phyloP scores from a whole-genome alignment of 129 eudicot genomes.

The Centella asiatica region DNA sequence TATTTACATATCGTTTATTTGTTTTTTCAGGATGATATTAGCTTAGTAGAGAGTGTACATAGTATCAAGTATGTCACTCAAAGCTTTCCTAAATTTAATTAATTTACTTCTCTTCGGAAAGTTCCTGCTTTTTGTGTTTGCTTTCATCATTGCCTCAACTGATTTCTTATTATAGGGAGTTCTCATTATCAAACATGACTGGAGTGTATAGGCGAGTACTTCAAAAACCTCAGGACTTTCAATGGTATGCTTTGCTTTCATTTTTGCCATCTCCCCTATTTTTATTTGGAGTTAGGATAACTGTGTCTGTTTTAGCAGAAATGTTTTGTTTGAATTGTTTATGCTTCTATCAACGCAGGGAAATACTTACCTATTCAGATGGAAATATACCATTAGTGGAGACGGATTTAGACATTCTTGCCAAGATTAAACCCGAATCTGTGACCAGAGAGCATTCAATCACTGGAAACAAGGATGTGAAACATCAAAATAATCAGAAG shows the following conservation, averaged over 20 bases:
- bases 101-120: slow-evolving; percentile 1
- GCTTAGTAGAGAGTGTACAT: slow-evolving; percentile 66
- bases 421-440: slow-evolving; percentile 20
- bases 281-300: too few relatives aligned
- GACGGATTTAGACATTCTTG: slow-evolving; percentile 63
- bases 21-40: slow-evolving; percentile 62
- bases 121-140: slow-evolving; percentile 7
- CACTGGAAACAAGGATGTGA: slow-evolving; percentile 19
- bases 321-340: background rate
- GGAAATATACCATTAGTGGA: slow-evolving; percentile 58
- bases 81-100: slow-evolving; percentile 4
- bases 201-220: slow-evolving; percentile 90
- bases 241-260: slow-evolving; percentile 47
- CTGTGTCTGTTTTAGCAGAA: too few relatives aligned
- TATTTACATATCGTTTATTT: background rate
- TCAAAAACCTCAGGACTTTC: slow-evolving; percentile 76
- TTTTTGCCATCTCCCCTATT: background rate
- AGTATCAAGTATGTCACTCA: slow-evolving; percentile 54
- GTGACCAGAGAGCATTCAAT: background rate
- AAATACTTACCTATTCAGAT: slow-evolving; percentile 62
- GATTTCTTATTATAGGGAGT: slow-evolving; percentile 59
- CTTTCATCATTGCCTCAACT: too few relatives aligned
- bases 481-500: background rate
- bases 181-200: slow-evolving; percentile 73
- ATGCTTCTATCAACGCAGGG: slow-evolving; percentile 37